These are phyloP conservation scores for Daldinia sp. DNA, from an alignment of 2,329 filamentous ascomycete genomes.

Conservation along the genomic window DNA sequence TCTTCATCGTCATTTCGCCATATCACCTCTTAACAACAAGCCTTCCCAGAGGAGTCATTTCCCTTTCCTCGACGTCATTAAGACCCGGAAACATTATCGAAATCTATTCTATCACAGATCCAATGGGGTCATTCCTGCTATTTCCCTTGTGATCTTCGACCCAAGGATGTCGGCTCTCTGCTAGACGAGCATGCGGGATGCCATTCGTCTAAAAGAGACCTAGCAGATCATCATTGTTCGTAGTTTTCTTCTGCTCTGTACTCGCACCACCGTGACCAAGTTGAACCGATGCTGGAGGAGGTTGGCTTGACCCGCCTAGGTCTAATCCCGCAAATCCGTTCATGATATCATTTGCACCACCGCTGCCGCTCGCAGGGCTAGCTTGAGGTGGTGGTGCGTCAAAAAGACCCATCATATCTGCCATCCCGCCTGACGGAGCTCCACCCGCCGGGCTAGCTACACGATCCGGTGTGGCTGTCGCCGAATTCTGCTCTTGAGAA, in stretches of 20 bases:
- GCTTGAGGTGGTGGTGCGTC: conserved; percentile 67
- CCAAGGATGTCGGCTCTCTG: conserved; percentile 10
- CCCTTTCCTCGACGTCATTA: background rate
- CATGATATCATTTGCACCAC: conserved; percentile 75
- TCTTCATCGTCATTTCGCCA: conserved; percentile 5
- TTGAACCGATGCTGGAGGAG: conserved; percentile 70
- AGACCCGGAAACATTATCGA: background rate
- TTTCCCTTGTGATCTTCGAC: background rate
- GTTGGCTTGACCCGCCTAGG: conserved; percentile 70
- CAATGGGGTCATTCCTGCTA: conserved; percentile 4
- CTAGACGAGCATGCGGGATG: background rate
- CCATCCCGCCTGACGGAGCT: conserved; percentile 58
- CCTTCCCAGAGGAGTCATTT: background rate
- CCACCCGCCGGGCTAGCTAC: conserved; percentile 67
- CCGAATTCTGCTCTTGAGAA: conserved; percentile 70
- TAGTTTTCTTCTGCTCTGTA: conserved; percentile 60
- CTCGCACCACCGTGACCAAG: conserved; percentile 52
- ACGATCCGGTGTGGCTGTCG: conserved; percentile 71
- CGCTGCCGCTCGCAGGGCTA: conserved; percentile 51
- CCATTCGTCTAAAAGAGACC: conserved; percentile 59
- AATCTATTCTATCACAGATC: conserved; percentile 14
- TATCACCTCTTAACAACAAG: conserved; percentile 11
- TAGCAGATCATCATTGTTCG: conserved; percentile 66
- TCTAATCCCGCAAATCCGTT: conserved; percentile 87
- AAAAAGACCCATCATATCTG: conserved; percentile 74